A percentile compares a stretch with the other conserved stretches of the same genome.
phyloP scores from a whole-genome alignment of 192 early-diverging fungal species.

The Coemansia sp. region DNA sequence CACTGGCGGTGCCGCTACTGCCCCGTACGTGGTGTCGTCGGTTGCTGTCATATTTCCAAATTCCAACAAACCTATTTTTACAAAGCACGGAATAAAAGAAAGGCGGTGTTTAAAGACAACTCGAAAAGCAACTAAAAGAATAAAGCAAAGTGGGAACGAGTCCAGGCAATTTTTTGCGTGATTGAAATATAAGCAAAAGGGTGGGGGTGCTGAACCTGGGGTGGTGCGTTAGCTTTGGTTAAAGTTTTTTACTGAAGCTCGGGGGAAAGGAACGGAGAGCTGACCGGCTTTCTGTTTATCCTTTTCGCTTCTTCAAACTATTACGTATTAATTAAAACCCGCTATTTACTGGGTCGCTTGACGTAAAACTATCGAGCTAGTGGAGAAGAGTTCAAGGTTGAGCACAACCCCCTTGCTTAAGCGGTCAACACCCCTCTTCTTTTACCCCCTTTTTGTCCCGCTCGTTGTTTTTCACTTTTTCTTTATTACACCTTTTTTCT shows the following conservation, averaged over 20 bases:
- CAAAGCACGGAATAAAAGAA: not conserved
- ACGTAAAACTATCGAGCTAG: not conserved
- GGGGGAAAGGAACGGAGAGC: not conserved
- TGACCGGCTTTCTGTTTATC: not conserved
- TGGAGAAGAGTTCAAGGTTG: not conserved
- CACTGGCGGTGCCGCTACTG: conserved; percentile 11
- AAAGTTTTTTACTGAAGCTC: not conserved
- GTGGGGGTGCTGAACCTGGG: not conserved
- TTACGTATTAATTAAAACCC: not conserved
- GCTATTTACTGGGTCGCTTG: too few relatives aligned
- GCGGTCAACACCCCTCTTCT: not conserved
- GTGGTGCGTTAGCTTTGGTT: not conserved
- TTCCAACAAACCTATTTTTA: not conserved
- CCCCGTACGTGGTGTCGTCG: conserved; percentile 16
- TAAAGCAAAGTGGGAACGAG: not conserved
- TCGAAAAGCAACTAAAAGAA: not conserved
- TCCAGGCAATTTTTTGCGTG: not conserved
- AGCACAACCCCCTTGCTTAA: too few relatives aligned
- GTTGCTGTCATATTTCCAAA: conserved; percentile 2
- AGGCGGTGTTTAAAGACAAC: too few relatives aligned
- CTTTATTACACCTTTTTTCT: not conserved
- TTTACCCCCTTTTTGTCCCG: conserved; percentile 3
- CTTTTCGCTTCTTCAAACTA: not conserved
- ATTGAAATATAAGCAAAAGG: not conserved
- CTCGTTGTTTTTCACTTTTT: conserved; percentile 6